These are phyloP conservation scores for Puccinia hordei DNA, from an alignment of 1,284 basidiomycete genomes.

Conservation along the genomic window DNA sequence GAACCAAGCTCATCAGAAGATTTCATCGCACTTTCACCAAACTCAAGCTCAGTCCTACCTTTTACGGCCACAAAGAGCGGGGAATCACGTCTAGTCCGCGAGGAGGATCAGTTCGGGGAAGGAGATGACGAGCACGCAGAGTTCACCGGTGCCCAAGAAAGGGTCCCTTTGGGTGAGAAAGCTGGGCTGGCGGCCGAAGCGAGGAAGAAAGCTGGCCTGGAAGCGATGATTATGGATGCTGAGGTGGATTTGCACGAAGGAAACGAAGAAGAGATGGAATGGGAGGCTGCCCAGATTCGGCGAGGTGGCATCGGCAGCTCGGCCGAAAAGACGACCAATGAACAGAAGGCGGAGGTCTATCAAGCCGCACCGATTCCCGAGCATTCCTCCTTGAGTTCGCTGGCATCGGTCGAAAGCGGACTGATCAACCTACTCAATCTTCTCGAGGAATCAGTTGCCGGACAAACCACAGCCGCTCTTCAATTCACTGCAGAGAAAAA, in stretches of 20 bases:
- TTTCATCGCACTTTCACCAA: slow-evolving; percentile 77
- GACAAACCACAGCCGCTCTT: slow-evolving; percentile 62
- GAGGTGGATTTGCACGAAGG: slow-evolving; percentile 68
- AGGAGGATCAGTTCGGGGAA: slow-evolving; percentile 89
- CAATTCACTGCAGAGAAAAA: slow-evolving; percentile 70
- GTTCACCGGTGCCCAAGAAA: slow-evolving; percentile 82
- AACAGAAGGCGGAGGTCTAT: slow-evolving; percentile 66
- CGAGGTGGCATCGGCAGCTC: slow-evolving; percentile 65
- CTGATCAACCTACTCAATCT: slow-evolving; percentile 64
- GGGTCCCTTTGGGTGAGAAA: slow-evolving; percentile 82
- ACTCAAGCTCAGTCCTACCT: slow-evolving; percentile 52
- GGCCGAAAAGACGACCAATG: slow-evolving; percentile 37
- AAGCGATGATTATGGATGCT: slow-evolving; percentile 83
- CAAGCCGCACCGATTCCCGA: slow-evolving; percentile 65
- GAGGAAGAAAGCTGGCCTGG: slow-evolving; percentile 73
- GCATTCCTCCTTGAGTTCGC: slow-evolving; percentile 61
- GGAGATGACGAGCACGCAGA: slow-evolving; percentile 89
- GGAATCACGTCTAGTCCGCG: slow-evolving; percentile 79
- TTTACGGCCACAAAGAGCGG: slow-evolving; percentile 60
- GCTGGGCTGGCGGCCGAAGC: slow-evolving; percentile 74
- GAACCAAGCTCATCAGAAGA: slow-evolving; percentile 65
- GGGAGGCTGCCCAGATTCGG: slow-evolving; percentile 83
- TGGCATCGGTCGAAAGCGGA: slow-evolving; percentile 66
- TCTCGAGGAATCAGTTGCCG: slow-evolving; percentile 63
- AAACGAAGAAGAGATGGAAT: slow-evolving; percentile 80